phyloP scores from a whole-genome alignment of 2,329 filamentous ascomycete species.

The Bipolaris victoriae region DNA sequence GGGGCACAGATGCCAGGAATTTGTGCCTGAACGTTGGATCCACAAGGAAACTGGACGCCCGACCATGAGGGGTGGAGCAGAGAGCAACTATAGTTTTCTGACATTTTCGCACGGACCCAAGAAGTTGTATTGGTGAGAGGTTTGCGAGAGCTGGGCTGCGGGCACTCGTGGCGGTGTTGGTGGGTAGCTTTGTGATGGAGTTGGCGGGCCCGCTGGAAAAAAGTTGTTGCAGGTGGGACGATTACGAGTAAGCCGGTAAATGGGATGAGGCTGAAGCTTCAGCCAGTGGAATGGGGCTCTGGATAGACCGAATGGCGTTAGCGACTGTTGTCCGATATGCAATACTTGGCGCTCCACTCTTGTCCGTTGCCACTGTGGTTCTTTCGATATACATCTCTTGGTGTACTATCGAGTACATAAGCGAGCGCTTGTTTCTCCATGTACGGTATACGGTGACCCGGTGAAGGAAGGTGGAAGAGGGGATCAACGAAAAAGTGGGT shows the following conservation, averaged over 20 bases:
- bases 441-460: too few relatives aligned
- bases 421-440: not conserved
- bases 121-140: slow-evolving; percentile 49
- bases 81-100: slow-evolving; percentile 50
- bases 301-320: not conserved
- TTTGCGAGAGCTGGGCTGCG: slow-evolving; percentile 49
- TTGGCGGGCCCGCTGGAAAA: slow-evolving; percentile 41
- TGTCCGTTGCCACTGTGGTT: not conserved
- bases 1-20: slow-evolving; percentile 52
- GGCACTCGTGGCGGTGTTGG: slow-evolving; percentile 45
- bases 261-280: slow-evolving; percentile 47
- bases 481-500: not conserved
- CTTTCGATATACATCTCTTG: too few relatives aligned
- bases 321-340: not conserved
- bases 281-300: slow-evolving; percentile 27
- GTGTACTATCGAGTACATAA: not conserved
- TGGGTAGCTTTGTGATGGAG: slow-evolving; percentile 43
- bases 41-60: slow-evolving; percentile 45
- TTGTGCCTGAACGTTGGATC: slow-evolving; percentile 56
- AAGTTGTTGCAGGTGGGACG: slow-evolving; percentile 41
- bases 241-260: slow-evolving; percentile 49
- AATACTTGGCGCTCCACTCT: not conserved
- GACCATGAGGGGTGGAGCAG: slow-evolving; percentile 49
- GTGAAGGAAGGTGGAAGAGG: not conserved
- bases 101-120: slow-evolving; percentile 54